A percentile compares a stretch with the other conserved stretches of the same genome.
phyloP scores from a whole-genome alignment of 257 asterid genomes.

The Solanum gracilifrons region DNA sequence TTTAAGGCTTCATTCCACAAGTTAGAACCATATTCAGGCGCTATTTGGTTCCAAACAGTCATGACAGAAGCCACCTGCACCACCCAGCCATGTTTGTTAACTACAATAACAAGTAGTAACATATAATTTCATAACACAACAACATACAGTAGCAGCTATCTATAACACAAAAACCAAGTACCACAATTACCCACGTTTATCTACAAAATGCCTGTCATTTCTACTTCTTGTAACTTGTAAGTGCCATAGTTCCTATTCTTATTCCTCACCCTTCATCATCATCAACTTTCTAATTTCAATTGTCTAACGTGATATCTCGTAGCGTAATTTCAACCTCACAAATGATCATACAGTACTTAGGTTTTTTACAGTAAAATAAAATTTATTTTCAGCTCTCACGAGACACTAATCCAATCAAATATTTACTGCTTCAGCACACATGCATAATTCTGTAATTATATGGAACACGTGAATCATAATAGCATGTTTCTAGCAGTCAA shows the following conservation, averaged over 20 bases:
- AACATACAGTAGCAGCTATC: neutral
- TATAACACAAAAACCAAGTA: neutral
- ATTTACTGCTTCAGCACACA: neutral
- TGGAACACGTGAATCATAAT: neutral
- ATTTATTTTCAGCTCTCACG: neutral
- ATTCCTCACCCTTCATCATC: neutral
- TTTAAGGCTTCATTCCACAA: constrained; percentile 94
- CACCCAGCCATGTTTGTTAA: constrained; percentile 3
- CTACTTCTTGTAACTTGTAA: neutral
- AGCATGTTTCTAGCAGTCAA: neutral
- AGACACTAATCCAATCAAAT: neutral
- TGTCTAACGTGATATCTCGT: neutral
- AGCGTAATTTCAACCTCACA: neutral
- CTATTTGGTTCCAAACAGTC: constrained; percentile 76
- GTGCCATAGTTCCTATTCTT: neutral
- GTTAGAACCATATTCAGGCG: constrained; percentile 77
- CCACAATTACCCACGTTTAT: neutral
- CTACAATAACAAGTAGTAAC: neutral
- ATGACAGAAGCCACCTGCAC: constrained; percentile 81
- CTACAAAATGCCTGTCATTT: neutral
- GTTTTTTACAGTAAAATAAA: neutral
- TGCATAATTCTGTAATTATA: neutral
- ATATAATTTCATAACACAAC: neutral
- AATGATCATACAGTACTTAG: neutral
- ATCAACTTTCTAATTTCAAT: neutral